Conservation (phyloP, 257 asterid genomes). For the Nicotiana noctiflora region DNA sequence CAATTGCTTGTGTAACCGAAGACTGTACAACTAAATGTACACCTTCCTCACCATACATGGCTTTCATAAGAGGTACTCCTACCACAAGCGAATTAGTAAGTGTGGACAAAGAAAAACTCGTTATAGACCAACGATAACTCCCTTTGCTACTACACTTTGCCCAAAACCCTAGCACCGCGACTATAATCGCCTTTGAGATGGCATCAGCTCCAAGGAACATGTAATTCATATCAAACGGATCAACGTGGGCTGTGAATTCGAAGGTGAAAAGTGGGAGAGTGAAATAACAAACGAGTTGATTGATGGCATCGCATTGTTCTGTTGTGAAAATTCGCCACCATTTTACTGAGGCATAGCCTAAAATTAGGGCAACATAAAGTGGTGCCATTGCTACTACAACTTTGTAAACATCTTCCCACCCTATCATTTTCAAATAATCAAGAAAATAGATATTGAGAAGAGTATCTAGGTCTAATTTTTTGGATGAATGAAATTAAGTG, state of each 20-base stretch:
- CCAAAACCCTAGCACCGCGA: constrained; percentile 28
- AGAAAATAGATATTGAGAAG: not conserved
- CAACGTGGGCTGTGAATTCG: constrained; percentile 43
- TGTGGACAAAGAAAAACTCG: constrained; percentile 45
- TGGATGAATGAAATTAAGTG: not conserved
- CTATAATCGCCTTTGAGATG: constrained; percentile 40
- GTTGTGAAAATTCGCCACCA: constrained; percentile 54
- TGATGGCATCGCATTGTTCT: constrained; percentile 48
- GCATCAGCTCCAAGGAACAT: constrained; percentile 42
- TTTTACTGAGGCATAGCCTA: constrained; percentile 48
- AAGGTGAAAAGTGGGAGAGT: constrained; percentile 50
- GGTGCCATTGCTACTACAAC: constrained; percentile 49
- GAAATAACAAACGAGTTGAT: constrained; percentile 29
- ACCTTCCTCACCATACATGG: constrained; percentile 50
- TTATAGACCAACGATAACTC: constrained; percentile 47
- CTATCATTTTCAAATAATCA: constrained; percentile 31
- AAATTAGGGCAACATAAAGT: constrained; percentile 39
- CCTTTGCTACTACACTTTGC: constrained; percentile 39
- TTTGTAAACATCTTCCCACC: constrained; percentile 50
- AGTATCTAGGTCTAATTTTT: not conserved
- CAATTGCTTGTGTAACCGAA: constrained; percentile 40
- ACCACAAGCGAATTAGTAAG: constrained; percentile 51
- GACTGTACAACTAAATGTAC: constrained; percentile 49
- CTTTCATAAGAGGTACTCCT: constrained; percentile 52
- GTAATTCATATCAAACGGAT: constrained; percentile 56